Evolutionary conservation across 495 filamentous ascomycete genomes (phyloP), one percentile per base, ranked within the genome.

Genomic region (Talaromyces thailandensis): DNA sequence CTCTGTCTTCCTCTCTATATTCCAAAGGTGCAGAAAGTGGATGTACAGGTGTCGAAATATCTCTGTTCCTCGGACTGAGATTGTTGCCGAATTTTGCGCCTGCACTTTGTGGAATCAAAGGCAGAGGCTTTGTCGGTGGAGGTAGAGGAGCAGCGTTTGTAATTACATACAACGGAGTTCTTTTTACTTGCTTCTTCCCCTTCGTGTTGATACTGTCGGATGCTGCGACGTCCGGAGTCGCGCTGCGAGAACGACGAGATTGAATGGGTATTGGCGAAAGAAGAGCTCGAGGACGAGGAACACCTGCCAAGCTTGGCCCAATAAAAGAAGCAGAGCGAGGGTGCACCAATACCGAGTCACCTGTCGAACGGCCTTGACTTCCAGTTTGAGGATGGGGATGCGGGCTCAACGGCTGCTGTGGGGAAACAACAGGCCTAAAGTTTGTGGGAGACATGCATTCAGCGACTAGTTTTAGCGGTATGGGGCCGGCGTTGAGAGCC

Each of bases 391-490:
- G 58, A 48, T 12, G n/a, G 32, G 35, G 18, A 21, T 45, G 60
- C 25, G 32, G 43, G 28, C 18, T 43, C 35, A 56, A 28, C 21
- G 23, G 45, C 14, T 48, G 45, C 31, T 52, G 31, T 24, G 58
- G 58, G 45, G 60, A 53, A 25, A 12, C 45, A 62, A 24, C 43
- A 52, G 23, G 23, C 21, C 12, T 50, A 14, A 51, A 57, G 8
- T 11, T 25, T 18, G 23, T 28, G 26, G 53, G 32, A 62, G 61
- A 45, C 51, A 57, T 37, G 51, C 35, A 56, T 12, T 57, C 61
- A 37, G 53, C 61, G n/a, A 62, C 61, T 45, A 56, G 32, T 28
- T 45, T 62, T 56, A 62, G 51, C 21, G 61, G 61, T 56, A 62
- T 62, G 61, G 61, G 61, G 21, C 61, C 53, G 23, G 29, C 21